Percentiles rank a stretch among this genome's conserved stretches.
These are phyloP conservation scores for Zygosaccharomyces bisporus DNA, from an alignment of 805 yeast genomes.

Conservation along the genomic window DNA sequence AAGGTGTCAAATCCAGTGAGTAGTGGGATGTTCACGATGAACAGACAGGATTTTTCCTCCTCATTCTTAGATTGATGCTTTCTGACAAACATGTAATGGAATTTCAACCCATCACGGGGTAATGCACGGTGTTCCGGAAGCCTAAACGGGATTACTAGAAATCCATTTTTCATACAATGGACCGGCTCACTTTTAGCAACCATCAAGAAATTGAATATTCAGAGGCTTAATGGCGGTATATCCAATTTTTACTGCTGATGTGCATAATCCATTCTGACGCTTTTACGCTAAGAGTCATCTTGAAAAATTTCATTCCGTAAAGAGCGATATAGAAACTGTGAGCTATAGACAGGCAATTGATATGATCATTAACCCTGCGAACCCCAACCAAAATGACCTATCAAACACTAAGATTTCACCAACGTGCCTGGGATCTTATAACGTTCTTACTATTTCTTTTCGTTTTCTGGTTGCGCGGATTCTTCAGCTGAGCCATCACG, in stretches of 20 bases:
- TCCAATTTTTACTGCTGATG: too few relatives aligned
- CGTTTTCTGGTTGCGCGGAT: not conserved
- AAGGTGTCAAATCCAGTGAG: slow-evolving; percentile 50
- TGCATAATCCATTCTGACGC: not conserved
- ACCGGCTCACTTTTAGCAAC: slow-evolving; percentile 10
- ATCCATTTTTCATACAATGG: slow-evolving; percentile 36
- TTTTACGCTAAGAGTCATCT: not conserved
- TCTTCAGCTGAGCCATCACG: slow-evolving; percentile 8
- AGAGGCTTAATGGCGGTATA: not conserved
- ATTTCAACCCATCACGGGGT: slow-evolving; percentile 14
- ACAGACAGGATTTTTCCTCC: slow-evolving; percentile 53
- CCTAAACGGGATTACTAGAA: slow-evolving; percentile 34
- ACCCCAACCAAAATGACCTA: too few relatives aligned
- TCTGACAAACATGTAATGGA: slow-evolving; percentile 62
- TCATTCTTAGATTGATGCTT: slow-evolving; percentile 53
- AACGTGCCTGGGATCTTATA: too few relatives aligned
- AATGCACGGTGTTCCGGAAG: slow-evolving; percentile 22
- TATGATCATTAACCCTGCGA: too few relatives aligned
- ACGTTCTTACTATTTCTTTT: not conserved
- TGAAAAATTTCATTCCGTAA: slow-evolving; percentile 8
- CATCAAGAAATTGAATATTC: not conserved
- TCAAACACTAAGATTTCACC: too few relatives aligned
- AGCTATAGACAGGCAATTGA: not conserved
- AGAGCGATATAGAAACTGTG: not conserved
- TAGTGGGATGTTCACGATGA: slow-evolving; percentile 72